Evolutionary conservation across 2,329 filamentous ascomycete genomes (phyloP), one percentile per base, ranked within the genome.

Genomic region (Aureobasidium subglaciale): DNA sequence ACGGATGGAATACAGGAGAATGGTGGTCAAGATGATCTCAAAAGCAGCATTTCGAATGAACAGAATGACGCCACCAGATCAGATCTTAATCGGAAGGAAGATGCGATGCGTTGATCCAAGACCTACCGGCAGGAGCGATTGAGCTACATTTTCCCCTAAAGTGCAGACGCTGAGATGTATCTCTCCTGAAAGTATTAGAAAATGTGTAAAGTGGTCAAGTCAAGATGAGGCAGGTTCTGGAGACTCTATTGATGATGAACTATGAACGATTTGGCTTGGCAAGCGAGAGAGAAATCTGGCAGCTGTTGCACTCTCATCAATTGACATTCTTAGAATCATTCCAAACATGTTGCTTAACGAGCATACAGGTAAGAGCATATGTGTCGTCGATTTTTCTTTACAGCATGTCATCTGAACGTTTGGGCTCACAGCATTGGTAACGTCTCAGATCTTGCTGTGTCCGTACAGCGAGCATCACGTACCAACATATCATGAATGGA

Each of bases 391-490:
- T 11, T 3, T 30, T 8, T 30, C 15, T 24, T 8, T 9, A n/a
- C 22, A 3, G 29, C 16, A 5, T 16, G 22, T 11, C 25, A 27
- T 49, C 45, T 49, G 32, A 49, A 49, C 22, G 9, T 49, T 9
- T 9, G 32, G 27, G n/a, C 30, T 18, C 22, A 32, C 62, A 95
- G 89, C 85, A 16, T 73, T 95, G 29, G 78, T 81, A 3, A 86
- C 86, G 1, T 71, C 79, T 4, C 76, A 76, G 48, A 75, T 88
- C 41, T 79, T 95, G 16, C 79, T 97, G 9, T 90, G 96, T 9
- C 91, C 91, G 0, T 96, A 96, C 71, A 85, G 86, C 60, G 72
- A 78, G 34, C 86, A 84, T 66, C 92, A 96, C 74, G 92, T 97
- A 22, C 78, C 78, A 15, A 84, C 79, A 34, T 96, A 96, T 68